A percentile compares a stretch with the other conserved stretches of the same genome.
These are phyloP conservation scores for Fusarium sulawesiense DNA, from an alignment of 2,329 filamentous ascomycete genomes.

Conservation along the genomic window DNA sequence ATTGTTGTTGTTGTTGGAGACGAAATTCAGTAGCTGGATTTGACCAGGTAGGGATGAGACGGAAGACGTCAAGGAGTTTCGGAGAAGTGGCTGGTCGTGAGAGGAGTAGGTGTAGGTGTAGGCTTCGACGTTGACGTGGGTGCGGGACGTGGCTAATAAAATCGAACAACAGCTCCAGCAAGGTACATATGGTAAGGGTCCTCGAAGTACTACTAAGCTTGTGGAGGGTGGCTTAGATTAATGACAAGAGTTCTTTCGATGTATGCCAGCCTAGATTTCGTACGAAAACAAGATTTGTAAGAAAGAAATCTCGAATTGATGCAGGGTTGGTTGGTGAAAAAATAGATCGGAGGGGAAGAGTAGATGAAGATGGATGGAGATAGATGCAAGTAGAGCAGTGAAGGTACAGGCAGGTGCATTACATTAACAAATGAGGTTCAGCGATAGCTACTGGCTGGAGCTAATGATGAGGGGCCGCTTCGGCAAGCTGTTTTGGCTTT, in stretches of 20 bases:
- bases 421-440: slow-evolving; percentile 20
- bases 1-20: neutral
- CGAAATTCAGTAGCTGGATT: neutral
- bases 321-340: slow-evolving; percentile 27
- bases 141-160: slow-evolving; percentile 13
- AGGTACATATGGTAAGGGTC: slow-evolving; percentile 13
- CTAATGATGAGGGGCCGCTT: slow-evolving; percentile 37
- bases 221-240: neutral
- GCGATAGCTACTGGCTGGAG: slow-evolving; percentile 21
- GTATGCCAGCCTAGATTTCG: neutral
- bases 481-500: neutral
- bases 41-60: slow-evolving; percentile 8
- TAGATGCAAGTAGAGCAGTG: slow-evolving; percentile 13
- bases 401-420: slow-evolving; percentile 10
- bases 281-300: neutral
- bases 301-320: slow-evolving; percentile 8
- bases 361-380: slow-evolving; percentile 36
- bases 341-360: slow-evolving; percentile 18
- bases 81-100: slow-evolving; percentile 30
- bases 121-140: slow-evolving; percentile 3
- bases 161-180: slow-evolving; percentile 8
- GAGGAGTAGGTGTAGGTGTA: slow-evolving; percentile 20
- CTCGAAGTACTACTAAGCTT: neutral
- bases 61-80: slow-evolving; percentile 9
- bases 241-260: neutral